phyloP scores from a whole-genome alignment of 2,329 filamentous ascomycete genomes.

The Leptographium galeiforme region DNA sequence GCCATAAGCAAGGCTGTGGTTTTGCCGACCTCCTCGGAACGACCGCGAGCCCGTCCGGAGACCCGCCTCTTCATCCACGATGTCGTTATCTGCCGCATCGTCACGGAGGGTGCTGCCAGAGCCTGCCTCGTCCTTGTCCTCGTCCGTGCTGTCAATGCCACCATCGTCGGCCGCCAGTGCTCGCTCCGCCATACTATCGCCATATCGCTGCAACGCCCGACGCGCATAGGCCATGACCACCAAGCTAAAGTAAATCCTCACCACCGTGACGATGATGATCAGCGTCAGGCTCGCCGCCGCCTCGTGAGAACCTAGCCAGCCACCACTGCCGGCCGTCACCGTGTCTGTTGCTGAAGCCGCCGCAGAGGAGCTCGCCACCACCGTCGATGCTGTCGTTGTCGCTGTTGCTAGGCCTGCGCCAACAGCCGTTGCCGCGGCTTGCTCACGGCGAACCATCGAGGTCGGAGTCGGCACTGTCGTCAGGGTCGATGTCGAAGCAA shows the following conservation, averaged over 20 bases:
- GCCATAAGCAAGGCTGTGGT: conserved; percentile 3
- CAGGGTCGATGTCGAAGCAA: neutral
- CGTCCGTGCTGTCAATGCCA: conserved; percentile 18
- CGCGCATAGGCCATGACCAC: conserved; percentile 75
- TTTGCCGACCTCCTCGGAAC: conserved; percentile 6
- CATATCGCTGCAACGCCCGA: conserved; percentile 58
- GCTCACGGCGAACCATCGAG: neutral
- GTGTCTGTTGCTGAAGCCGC: neutral
- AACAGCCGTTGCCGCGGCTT: neutral
- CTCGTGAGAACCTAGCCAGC: conserved; percentile 32
- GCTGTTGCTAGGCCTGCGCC: neutral
- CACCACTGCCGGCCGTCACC: conserved; percentile 9
- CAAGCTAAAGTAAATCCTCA: conserved; percentile 72
- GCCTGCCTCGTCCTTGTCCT: conserved; percentile 16
- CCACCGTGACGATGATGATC: conserved; percentile 57
- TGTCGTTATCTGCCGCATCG: conserved; percentile 31
- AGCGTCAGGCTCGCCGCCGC: conserved; percentile 64
- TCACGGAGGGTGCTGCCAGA: conserved; percentile 9
- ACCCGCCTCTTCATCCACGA: conserved; percentile 9
- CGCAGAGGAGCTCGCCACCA: neutral
- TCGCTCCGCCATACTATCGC: conserved; percentile 23
- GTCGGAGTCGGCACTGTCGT: neutral
- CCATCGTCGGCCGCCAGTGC: conserved; percentile 25
- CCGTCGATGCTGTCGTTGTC: neutral
- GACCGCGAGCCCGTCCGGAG: conserved; percentile 4